These are phyloP conservation scores for Russula brevipes DNA, from an alignment of 768 basidiomycete species.

Conservation along the genomic window DNA sequence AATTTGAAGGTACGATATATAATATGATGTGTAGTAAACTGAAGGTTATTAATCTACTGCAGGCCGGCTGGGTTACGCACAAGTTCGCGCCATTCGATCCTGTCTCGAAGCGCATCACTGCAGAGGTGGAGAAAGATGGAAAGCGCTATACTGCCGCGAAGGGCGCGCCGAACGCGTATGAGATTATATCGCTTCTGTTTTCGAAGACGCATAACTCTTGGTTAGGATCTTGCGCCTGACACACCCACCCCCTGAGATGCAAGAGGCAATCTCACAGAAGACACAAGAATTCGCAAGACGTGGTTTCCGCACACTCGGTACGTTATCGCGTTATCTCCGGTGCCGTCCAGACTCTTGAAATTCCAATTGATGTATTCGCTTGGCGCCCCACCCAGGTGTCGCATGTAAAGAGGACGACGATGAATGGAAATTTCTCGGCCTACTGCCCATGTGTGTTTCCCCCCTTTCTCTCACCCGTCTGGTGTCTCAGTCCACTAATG, in stretches of 20 bases:
- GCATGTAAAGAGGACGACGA: slow-evolving; percentile 41
- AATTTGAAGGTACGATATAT: slow-evolving; percentile 22
- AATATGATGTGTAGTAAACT: background rate
- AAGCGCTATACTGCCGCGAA: slow-evolving; percentile 41
- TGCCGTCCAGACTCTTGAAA: background rate
- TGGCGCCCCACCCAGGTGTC: slow-evolving; percentile 29
- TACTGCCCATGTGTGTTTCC: slow-evolving; percentile 28
- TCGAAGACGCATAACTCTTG: background rate
- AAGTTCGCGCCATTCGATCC: slow-evolving; percentile 48
- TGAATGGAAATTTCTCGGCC: slow-evolving; percentile 43
- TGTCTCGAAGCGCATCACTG: slow-evolving; percentile 47
- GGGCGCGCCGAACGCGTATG: slow-evolving; percentile 42
- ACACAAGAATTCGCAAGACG: slow-evolving; percentile 39
- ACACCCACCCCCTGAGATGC: slow-evolving; percentile 33
- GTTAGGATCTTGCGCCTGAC: slow-evolving; percentile 40
- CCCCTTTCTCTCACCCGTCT: background rate
- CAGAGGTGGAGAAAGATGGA: slow-evolving; percentile 43
- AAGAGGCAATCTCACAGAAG: slow-evolving; percentile 33
- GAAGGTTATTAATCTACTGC: slow-evolving; percentile 14
- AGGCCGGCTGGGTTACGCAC: slow-evolving; percentile 40
- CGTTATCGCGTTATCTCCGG: background rate
- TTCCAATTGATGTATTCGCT: background rate
- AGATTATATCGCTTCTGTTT: background rate
- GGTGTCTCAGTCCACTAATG: slow-evolving; percentile 1
- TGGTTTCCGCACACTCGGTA: slow-evolving; percentile 41